Percentiles rank a stretch among this genome's conserved stretches.
Conservation (phyloP, 2,329 filamentous ascomycete species). For the Stachybotrys elegans region DNA sequence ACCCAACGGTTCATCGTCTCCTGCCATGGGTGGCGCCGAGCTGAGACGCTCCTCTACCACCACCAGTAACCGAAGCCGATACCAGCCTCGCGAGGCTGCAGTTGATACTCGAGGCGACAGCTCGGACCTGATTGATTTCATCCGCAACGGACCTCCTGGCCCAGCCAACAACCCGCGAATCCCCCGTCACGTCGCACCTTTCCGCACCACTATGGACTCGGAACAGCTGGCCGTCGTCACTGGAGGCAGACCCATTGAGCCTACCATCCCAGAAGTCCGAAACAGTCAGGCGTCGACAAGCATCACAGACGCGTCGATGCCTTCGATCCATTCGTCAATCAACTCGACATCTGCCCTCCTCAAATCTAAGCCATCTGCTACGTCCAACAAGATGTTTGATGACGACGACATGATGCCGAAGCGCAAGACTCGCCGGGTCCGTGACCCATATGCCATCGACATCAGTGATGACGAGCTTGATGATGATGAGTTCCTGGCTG, state of each 20-base stretch:
- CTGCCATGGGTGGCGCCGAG: conserved; percentile 31
- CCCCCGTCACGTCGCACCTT: conserved; percentile 77
- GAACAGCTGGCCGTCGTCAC: conserved; percentile 61
- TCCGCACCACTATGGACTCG: conserved; percentile 79
- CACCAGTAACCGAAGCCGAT: conserved; percentile 43
- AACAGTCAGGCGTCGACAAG: conserved; percentile 53
- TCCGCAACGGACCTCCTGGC: conserved; percentile 75
- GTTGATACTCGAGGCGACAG: conserved; percentile 61
- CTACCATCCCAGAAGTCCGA: conserved; percentile 50
- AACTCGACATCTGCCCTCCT: conserved; percentile 72
- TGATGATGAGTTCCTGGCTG: neutral
- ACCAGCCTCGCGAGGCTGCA: conserved; percentile 68
- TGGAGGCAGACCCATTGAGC: conserved; percentile 53
- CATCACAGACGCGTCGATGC: conserved; percentile 52
- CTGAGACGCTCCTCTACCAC: conserved; percentile 32
- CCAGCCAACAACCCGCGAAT: conserved; percentile 62
- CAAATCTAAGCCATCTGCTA: conserved; percentile 32
- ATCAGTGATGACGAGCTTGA: conserved; percentile 60
- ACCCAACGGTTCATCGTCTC: conserved; percentile 21
- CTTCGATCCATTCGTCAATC: conserved; percentile 57
- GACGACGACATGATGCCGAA: conserved; percentile 57
- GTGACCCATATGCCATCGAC: conserved; percentile 93
- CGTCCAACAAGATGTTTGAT: conserved; percentile 32
- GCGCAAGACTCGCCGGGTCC: conserved; percentile 71
- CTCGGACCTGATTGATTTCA: conserved; percentile 91